Base-by-base conservation (phyloP, 805 yeast species). In the Candida tibetensis region DNA sequence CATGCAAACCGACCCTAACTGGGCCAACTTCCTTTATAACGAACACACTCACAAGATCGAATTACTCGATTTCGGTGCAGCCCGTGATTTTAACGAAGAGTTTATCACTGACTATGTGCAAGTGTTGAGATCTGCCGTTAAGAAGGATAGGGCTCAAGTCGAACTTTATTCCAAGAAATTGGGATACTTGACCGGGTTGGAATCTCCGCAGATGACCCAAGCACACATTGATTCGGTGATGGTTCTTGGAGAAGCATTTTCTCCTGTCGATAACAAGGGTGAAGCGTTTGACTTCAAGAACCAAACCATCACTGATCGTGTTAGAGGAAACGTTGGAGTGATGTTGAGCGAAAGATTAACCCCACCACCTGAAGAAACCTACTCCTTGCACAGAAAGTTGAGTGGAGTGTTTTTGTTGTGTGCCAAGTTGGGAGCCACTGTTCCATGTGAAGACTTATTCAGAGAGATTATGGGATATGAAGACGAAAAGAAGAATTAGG, bases 1-100 rank as follows among this genome's bases (percentile, higher is more conserved):
- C 65, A 93, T 93, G 99, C 99, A 93, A 65, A 91, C 98, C 1
- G 99, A 93, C 65, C 99, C 99, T 36, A 93, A 93, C 61, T 93
- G 99, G 99, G 97, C 99, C 31, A 93, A 93, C 60, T 93, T 93
- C 65, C 64, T 93, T 42, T 89, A 85, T 66, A 89, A 93, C 55
- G 70, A 70, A 23, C 49, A 66, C n/a, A 79, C 89, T 2, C 63
- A 76, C 17, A 80, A 83, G 58, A 79, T 93, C 40, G 97, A 91
- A 60, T 69, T 93, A 39, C 68, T 93, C 37, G 99, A 93, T 64
- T 93, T 93, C 63, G 99, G 99, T 33, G 98, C 99, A 1, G 83
- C 96, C 4, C 74, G 98, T 46, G 85, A 79, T 22, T 93, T 79
- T 59, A 69, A 78, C 16, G 76, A 72, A 28, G 76, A 76, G 13